These are phyloP conservation scores for Tillandsia fasciculata DNA, from an alignment of 176 grass and related monocot genomes.

Conservation along the genomic window DNA sequence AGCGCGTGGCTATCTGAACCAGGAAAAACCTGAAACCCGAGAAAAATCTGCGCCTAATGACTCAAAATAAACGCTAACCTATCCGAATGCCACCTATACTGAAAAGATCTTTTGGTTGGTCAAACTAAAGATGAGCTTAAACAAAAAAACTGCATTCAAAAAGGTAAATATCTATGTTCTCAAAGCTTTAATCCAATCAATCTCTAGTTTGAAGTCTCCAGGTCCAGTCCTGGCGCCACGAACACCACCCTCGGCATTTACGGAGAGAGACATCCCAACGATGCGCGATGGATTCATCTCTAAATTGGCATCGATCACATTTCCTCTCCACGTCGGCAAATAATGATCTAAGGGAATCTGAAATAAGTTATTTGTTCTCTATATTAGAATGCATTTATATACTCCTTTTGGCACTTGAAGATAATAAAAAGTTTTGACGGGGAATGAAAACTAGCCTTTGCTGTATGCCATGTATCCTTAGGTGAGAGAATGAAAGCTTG, in stretches of 20 bases:
- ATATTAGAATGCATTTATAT: neutral
- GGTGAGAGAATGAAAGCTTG: constrained; percentile 76
- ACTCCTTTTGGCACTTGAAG: neutral
- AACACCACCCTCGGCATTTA: constrained; percentile 71
- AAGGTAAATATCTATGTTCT: constrained; percentile 24
- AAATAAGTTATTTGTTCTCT: constrained; percentile 5
- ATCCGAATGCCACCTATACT: no score
- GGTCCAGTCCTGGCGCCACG: constrained; percentile 69
- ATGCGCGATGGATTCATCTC: constrained; percentile 95
- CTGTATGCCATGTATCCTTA: constrained; percentile 43
- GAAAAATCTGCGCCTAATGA: no score
- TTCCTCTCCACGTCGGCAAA: constrained; percentile 82
- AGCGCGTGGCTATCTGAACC: no score
- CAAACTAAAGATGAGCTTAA: neutral
- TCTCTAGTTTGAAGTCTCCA: constrained; percentile 65
- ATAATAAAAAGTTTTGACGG: neutral
- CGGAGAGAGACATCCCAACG: constrained; percentile 74
- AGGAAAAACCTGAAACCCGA: no score
- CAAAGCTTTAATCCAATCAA: constrained; percentile 93
- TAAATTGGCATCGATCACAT: constrained; percentile 52
- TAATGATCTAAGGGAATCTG: constrained; percentile 76
- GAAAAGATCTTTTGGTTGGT: no score
- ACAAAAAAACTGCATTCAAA: constrained; percentile 9
- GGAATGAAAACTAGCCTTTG: constrained; percentile 50
- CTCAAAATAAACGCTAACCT: no score